Percentiles rank a stretch among this genome's conserved stretches.
Evolutionary conservation across 73 alveolate genomes (phyloP).

Genomic region (Paramecium sexaurelia): DNA sequence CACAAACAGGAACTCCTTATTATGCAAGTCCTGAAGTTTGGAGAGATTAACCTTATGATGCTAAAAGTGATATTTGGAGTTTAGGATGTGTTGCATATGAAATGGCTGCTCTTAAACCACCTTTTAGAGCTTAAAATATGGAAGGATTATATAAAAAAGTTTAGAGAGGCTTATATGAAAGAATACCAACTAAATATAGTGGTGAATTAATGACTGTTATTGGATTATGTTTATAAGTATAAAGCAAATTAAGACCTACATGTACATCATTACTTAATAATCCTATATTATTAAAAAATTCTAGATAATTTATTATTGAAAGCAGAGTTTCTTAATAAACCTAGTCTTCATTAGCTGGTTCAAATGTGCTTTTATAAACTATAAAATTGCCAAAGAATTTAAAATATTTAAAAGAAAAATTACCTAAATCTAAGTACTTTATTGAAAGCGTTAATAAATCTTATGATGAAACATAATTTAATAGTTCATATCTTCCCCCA

Average conservation of each 20-base stretch:
- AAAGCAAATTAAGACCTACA: conserved; percentile 6
- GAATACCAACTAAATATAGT: conserved; percentile 35
- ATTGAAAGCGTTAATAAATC: conserved; percentile 34
- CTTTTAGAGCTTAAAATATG: conserved; percentile 92
- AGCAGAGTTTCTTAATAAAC: neutral
- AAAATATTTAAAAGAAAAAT: conserved; percentile 22
- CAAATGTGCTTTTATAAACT: conserved; percentile 21
- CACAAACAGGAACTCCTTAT: conserved; percentile 98
- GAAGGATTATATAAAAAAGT: conserved; percentile 69
- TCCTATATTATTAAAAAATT: conserved; percentile 30
- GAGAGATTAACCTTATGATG: conserved; percentile 88
- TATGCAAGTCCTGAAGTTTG: conserved; percentile 91
- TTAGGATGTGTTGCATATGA: conserved; percentile 96
- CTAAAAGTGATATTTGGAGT: conserved; percentile 94
- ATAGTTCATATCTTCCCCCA: conserved; percentile 23
- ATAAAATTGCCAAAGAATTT: conserved; percentile 58
- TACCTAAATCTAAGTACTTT: conserved; percentile 58
- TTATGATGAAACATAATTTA: neutral
- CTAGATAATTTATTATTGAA: neutral
- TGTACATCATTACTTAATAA: neutral
- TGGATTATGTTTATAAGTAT: neutral
- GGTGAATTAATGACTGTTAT: neutral
- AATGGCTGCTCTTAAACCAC: conserved; percentile 89
- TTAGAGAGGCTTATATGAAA: conserved; percentile 56
- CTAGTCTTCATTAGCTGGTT: neutral